Evolutionary conservation across 2,329 filamentous ascomycete species (phyloP), one percentile per base, ranked within the genome.

Genomic region (Aspergillus quadricinctus): DNA sequence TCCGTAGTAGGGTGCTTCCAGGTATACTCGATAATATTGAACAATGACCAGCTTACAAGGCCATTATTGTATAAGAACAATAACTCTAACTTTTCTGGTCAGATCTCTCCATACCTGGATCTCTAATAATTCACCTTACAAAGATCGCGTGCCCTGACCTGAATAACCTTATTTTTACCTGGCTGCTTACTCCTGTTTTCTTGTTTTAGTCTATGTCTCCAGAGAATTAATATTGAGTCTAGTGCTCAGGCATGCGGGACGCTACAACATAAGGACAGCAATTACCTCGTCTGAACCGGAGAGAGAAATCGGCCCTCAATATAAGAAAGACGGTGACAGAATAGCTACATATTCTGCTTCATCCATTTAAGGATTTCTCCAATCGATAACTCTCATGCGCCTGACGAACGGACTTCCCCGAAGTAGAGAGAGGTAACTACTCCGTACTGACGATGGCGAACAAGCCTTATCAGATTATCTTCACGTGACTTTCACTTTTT

Each of bases 401-500:
- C 14, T 37, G 14, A 5, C 14, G 5, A 35, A 17, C 5, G 41
- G 41, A 43, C 3, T 21, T 4, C 41, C 21, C 14, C 31, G 31
- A 35, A 35, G 11, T 35, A 35, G 23, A 23, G 23, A 28, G 8
- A n/a, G n/a, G n/a, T n/a, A n/a, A n/a, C n/a, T n/a, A n/a, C n/a
- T n/a, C n/a, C n/a, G 28, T 29, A 29, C 28, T 3, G 28, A 6
- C 31, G 2, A 37, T 17, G 14, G 31, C 14, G 14, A 7, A 37
- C 54, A 57, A 51, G 50, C 25, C 29, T 62, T 63, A 63, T 64
- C 59, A 37, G 49, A 3, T 29, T 64, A 65, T 67, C 65, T 53
- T 50, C 64, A 66, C 64, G 64, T 66, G 64, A 61, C 27, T 29
- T 35, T 8, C 35, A 49, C 56, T 50, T 61, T 61, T 61, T 56